A percentile compares a stretch with the other conserved stretches of the same genome.
These are phyloP conservation scores for Cryphonectria nitschkei DNA, from an alignment of 2,329 filamentous ascomycete genomes.

Conservation along the genomic window DNA sequence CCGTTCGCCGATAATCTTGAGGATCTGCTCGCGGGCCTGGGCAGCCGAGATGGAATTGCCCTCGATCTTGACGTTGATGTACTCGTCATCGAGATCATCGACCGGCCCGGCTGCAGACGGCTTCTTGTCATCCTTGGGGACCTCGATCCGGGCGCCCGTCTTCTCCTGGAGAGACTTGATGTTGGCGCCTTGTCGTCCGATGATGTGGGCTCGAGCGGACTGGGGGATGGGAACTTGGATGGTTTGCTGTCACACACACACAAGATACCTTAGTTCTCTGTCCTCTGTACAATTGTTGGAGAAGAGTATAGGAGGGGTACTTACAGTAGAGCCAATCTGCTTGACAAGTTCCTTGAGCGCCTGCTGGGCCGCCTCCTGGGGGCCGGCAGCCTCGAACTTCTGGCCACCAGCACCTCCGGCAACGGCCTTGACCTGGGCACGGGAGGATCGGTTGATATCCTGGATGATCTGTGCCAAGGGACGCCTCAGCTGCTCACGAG, in stretches of 20 bases:
- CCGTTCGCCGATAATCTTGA: constrained; percentile 85
- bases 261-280: not conserved
- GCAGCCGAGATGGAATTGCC: constrained; percentile 88
- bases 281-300: not conserved
- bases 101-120: constrained; percentile 50
- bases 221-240: constrained; percentile 80
- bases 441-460: constrained; percentile 90
- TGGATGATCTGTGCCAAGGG: constrained; percentile 83
- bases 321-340: constrained; percentile 84
- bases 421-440: constrained; percentile 80
- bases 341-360: constrained; percentile 87
- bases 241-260: constrained; percentile 43
- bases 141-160: constrained; percentile 86
- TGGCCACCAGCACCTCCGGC: constrained; percentile 72
- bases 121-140: constrained; percentile 77
- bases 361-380: constrained; percentile 81
- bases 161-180: constrained; percentile 90
- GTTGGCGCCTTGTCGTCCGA: constrained; percentile 86
- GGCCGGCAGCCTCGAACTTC: constrained; percentile 84
- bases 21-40: constrained; percentile 80
- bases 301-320: constrained; percentile 32
- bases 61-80: constrained; percentile 85
- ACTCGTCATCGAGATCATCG: constrained; percentile 78
- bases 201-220: constrained; percentile 85
- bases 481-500: constrained; percentile 78